These are phyloP conservation scores for Penicillium sp. DNA, from an alignment of 2,329 filamentous ascomycete genomes.

Conservation along the genomic window DNA sequence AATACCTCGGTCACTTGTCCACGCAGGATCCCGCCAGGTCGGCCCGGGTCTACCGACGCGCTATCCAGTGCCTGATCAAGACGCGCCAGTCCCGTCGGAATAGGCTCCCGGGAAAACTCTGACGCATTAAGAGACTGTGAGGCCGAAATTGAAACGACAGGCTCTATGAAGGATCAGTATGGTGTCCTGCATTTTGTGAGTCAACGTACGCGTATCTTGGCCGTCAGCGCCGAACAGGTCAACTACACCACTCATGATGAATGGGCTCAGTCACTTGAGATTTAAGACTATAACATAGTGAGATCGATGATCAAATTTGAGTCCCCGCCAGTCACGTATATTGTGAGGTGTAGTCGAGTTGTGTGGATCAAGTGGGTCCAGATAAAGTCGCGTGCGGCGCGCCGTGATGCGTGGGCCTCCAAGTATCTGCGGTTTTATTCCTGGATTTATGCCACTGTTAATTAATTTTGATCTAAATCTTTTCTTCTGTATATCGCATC, in stretches of 20 bases:
- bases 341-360: slow-evolving; percentile 1
- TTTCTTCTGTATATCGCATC: background rate
- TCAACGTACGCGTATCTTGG: slow-evolving; percentile 31
- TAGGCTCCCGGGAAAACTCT: slow-evolving; percentile 16
- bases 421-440: background rate
- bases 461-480: background rate
- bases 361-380: slow-evolving; percentile 5
- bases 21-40: slow-evolving; percentile 60
- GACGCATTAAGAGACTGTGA: slow-evolving; percentile 38
- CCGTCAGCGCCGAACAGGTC: slow-evolving; percentile 34
- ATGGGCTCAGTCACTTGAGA: background rate
- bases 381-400: background rate
- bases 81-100: slow-evolving; percentile 48
- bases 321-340: background rate
- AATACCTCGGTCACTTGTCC: slow-evolving; percentile 85
- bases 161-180: slow-evolving; percentile 22
- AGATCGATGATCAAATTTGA: background rate
- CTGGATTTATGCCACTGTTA: background rate
- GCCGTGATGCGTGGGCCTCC: background rate
- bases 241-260: slow-evolving; percentile 26
- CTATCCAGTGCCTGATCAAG: slow-evolving; percentile 45
- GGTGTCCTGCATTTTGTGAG: background rate
- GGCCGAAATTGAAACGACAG: slow-evolving; percentile 36
- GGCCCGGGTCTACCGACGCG: slow-evolving; percentile 4
- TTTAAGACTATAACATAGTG: background rate